A percentile compares a stretch with the other conserved stretches of the same genome.
phyloP scores from a whole-genome alignment of 495 filamentous ascomycete genomes.

The Penicillium manginii region DNA sequence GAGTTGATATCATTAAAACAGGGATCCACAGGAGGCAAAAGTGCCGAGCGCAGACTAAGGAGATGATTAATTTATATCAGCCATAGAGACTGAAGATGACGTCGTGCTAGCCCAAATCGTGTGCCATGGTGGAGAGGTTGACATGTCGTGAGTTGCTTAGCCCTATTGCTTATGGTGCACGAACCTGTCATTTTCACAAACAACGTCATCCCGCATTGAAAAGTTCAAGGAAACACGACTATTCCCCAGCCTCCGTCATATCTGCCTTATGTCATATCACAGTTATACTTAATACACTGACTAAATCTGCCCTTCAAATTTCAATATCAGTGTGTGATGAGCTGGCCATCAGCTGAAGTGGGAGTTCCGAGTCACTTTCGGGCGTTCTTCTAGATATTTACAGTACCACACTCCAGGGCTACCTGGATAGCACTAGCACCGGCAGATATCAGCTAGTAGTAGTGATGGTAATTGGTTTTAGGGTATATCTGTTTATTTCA shows the following conservation, averaged over 20 bases:
- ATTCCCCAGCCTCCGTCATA: conserved; percentile 6
- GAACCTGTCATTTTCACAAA: background rate
- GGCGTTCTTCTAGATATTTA: no score
- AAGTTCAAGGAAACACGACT: background rate
- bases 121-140: background rate
- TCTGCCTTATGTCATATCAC: background rate
- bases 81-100: conserved; percentile 7
- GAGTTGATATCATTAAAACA: background rate
- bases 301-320: background rate
- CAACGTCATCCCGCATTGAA: conserved; percentile 1
- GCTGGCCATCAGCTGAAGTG: background rate
- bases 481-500: no score
- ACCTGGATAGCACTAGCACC: no score
- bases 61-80: conserved; percentile 9
- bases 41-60: background rate
- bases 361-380: no score
- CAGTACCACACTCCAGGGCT: no score
- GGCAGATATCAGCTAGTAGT: no score
- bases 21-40: background rate
- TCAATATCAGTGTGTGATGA: background rate
- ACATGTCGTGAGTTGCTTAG: background rate
- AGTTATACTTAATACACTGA: background rate
- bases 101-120: background rate
- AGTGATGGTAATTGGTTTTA: no score
- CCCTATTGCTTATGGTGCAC: background rate